Base-by-base conservation (phyloP, 306 rosid species). In the Purshia tridentata region DNA sequence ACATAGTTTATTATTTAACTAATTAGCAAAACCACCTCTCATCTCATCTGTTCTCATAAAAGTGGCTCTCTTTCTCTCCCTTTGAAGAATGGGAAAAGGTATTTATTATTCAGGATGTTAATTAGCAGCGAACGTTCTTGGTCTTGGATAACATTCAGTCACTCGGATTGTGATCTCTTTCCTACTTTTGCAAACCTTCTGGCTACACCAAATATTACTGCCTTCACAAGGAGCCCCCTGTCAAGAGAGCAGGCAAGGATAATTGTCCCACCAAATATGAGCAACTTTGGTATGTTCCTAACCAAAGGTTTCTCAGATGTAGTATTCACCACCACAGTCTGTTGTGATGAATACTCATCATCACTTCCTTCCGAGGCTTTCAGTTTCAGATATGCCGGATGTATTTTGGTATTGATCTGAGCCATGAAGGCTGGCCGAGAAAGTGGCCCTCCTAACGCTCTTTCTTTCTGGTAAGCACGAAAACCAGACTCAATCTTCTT, bases 401-500 rank as follows among this genome's bases (percentile, higher is more conserved):
- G 75, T 63, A 94, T 78, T 72, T 88, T 89, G 10, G 92, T 85
- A 79, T 88, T 89, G 84, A 94, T 83, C 29, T 85, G 86, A 52
- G 97, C 92, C 76, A 88, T 74, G 44, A 35, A 37, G 51, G 95
- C 97, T 63, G 78, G 79, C 5, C 60, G 82, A 13, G 97, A 89
- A 65, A 84, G 78, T 16, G 88, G 82, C 1, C 65, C 86, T 18
- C 88, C 92, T 6, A 87, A 39, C n/a, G 81, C 86, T 76, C 90
- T 86, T 68, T 81, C 86, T 61, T 86, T 88, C 74, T 88, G 78
- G 69, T 94, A 94, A 8, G 55, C 62, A 7, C 91, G 89, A 47
- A 94, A 77, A 45, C 88, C 97, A 3, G 92, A 88, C 9, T 94
- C 98, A 9, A 89, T 84, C 86, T 91, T 94, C 90, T 85, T 83